These are phyloP conservation scores for Ascomycota sp. DNA, from an alignment of 2,329 filamentous ascomycete genomes.

Conservation along the genomic window DNA sequence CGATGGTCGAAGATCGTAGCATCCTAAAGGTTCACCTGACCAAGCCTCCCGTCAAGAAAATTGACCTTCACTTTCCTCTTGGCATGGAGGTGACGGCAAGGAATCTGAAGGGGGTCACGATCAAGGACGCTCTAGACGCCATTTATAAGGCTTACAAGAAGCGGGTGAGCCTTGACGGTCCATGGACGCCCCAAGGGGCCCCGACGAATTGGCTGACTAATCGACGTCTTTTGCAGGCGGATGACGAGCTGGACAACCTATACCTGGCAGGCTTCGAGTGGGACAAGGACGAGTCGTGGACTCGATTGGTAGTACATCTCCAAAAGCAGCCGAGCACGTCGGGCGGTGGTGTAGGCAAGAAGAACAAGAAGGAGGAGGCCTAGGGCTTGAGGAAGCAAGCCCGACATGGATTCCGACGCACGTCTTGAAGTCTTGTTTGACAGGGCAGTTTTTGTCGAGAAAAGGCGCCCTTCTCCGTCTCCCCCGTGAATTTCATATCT, in stretches of 20 bases:
- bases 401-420: constrained; percentile 19
- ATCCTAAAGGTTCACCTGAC: constrained; percentile 66
- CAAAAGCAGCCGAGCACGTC: constrained; percentile 43
- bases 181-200: too few relatives aligned
- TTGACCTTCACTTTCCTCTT: constrained; percentile 79
- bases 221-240: constrained; percentile 35
- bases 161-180: constrained; percentile 39
- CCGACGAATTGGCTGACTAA: neutral
- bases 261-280: constrained; percentile 91
- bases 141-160: constrained; percentile 96
- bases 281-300: constrained; percentile 86
- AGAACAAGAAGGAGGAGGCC: constrained; percentile 44
- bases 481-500: constrained; percentile 22
- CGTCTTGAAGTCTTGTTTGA: constrained; percentile 10
- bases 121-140: constrained; percentile 89
- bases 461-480: too few relatives aligned
- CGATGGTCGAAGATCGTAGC: constrained; percentile 61
- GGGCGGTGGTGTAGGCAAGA: constrained; percentile 24
- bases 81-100: constrained; percentile 75
- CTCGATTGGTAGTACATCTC: constrained; percentile 69
- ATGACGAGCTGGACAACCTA: constrained; percentile 75
- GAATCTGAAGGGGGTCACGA: constrained; percentile 85
- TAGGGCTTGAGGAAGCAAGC: constrained; percentile 7
- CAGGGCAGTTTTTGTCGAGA: constrained; percentile 18
- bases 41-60: constrained; percentile 73